These are phyloP conservation scores for Heliamphora exappendiculata DNA, from an alignment of 148 eudicot genomes.

Conservation along the genomic window DNA sequence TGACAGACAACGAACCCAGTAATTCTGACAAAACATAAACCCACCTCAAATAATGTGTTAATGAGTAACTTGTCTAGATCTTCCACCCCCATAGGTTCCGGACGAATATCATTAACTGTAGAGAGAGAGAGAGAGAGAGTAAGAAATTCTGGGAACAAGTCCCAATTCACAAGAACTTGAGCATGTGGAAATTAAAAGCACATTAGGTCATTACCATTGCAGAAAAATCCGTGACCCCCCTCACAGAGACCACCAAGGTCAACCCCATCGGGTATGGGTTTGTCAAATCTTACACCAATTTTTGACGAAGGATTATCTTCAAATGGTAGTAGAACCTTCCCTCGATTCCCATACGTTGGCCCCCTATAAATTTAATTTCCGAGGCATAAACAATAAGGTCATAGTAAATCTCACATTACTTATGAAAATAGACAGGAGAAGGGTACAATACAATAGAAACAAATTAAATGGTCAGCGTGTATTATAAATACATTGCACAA, in stretches of 20 bases:
- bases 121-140: conserved; percentile 15
- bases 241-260: conserved; percentile 81
- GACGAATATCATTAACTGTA: conserved; percentile 64
- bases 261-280: conserved; percentile 65
- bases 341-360: conserved; percentile 66
- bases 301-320: conserved; percentile 77
- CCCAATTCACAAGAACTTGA: conserved; percentile 9
- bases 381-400: neutral
- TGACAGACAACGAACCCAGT: neutral
- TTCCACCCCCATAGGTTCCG: conserved; percentile 64
- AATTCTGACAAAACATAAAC: neutral
- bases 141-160: conserved; percentile 12
- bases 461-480: neutral
- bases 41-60: conserved; percentile 76
- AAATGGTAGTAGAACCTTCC: conserved; percentile 76
- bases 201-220: conserved; percentile 50
- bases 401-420: neutral
- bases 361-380: conserved; percentile 41
- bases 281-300: conserved; percentile 91
- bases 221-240: conserved; percentile 77
- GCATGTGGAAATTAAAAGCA: conserved; percentile 5
- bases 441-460: neutral
- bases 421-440: neutral
- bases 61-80: conserved; percentile 71
- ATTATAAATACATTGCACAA: neutral